Conservation (phyloP, 306 rosid genomes). For the Trichosanthes truncata region DNA sequence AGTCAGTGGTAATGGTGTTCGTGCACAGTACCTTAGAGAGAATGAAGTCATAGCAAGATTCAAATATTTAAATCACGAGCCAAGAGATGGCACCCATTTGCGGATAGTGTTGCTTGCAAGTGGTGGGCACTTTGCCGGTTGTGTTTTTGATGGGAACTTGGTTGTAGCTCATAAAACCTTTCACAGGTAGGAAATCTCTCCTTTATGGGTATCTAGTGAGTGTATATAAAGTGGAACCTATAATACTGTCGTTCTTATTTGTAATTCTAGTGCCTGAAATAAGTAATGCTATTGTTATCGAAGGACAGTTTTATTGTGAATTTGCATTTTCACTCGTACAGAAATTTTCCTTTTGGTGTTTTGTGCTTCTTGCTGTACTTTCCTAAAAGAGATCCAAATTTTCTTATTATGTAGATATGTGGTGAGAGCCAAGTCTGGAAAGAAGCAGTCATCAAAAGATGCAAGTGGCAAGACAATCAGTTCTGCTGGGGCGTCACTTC, state of each 20-base stretch:
- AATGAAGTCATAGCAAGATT: slow-evolving; percentile 43
- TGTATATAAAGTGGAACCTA: not conserved
- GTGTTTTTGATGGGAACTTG: slow-evolving; percentile 73
- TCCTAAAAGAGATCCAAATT: not conserved
- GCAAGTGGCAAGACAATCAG: slow-evolving; percentile 65
- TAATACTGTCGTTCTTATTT: not conserved
- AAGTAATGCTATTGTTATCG: not conserved
- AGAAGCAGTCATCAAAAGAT: slow-evolving; percentile 88
- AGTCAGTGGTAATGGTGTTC: not conserved
- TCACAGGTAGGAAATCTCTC: slow-evolving; percentile 55
- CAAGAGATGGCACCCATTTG: slow-evolving; percentile 50
- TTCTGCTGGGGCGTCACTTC: slow-evolving; percentile 94
- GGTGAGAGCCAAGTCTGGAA: slow-evolving; percentile 92
- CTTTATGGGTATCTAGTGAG: not conserved
- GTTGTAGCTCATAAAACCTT: slow-evolving; percentile 91
- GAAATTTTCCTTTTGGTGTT: not conserved
- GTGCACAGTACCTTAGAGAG: slow-evolving; percentile 13
- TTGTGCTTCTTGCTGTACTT: not conserved
- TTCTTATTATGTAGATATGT: slow-evolving; percentile 55
- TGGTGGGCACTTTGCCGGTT: slow-evolving; percentile 92
- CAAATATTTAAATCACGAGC: slow-evolving; percentile 43
- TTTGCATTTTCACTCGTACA: not conserved
- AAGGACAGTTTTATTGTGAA: not conserved
- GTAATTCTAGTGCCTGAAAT: not conserved
- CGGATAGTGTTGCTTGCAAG: slow-evolving; percentile 80